phyloP scores from a whole-genome alignment of 1,284 basidiomycete species.

The Fomitopsis palustris region DNA sequence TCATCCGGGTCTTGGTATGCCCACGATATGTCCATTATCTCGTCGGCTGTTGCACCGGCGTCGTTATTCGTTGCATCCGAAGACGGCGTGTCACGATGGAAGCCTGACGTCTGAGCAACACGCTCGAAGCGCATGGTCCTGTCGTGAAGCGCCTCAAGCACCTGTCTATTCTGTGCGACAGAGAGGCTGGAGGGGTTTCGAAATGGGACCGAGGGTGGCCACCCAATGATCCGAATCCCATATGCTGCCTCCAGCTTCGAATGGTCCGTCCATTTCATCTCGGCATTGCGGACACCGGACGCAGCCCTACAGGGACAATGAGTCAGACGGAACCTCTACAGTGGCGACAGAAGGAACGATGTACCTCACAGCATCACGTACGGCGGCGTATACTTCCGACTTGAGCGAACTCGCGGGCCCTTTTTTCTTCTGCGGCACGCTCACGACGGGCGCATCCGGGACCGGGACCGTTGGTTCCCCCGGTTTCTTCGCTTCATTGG shows the following conservation, averaged over 20 bases:
- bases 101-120: neutral
- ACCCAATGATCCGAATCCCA: constrained; percentile 57
- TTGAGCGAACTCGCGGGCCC: constrained; percentile 40
- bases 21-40: constrained; percentile 6
- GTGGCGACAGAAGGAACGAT: neutral
- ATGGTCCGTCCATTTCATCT: constrained; percentile 73
- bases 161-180: constrained; percentile 44
- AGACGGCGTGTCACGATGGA: neutral
- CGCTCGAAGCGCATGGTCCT: constrained; percentile 43
- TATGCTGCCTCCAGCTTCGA: constrained; percentile 45
- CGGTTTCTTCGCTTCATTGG: neutral
- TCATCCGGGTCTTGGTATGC: constrained; percentile 6
- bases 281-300: constrained; percentile 57
- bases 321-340: neutral
- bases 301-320: constrained; percentile 34
- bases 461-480: neutral
- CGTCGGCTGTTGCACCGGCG: neutral
- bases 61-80: too few species aligned
- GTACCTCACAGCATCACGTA: constrained; percentile 52
- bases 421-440: constrained; percentile 19
- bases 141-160: constrained; percentile 45
- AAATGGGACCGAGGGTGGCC: constrained; percentile 52
- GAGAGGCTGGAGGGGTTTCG: constrained; percentile 60
- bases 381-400: constrained; percentile 47
- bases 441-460: neutral